These are phyloP conservation scores for Globisporangium acanthophoron DNA, from an alignment of 352 stramenopile genomes.

Conservation along the genomic window DNA sequence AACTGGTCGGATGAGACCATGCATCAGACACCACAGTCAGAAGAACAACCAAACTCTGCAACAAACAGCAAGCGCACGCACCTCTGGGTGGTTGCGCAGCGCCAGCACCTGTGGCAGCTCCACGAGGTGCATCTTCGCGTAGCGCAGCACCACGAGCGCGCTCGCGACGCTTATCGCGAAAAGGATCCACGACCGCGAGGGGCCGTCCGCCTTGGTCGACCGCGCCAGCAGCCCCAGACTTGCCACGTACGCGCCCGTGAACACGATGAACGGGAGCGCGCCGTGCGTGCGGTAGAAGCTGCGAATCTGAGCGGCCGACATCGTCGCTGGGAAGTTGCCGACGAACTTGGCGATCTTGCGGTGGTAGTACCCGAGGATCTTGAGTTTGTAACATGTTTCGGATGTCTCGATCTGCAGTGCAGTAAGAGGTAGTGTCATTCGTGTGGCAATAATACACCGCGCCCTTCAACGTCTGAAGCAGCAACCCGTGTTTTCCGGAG, in stretches of 20 bases:
- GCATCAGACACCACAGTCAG: neutral
- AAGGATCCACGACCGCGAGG: slow-evolving; percentile 42
- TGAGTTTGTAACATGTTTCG: slow-evolving; percentile 67
- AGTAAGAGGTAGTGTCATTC: too few relatives aligned
- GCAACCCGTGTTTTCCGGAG: neutral
- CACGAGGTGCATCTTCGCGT: slow-evolving; percentile 65
- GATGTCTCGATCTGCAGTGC: slow-evolving; percentile 54
- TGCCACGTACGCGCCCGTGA: slow-evolving; percentile 32
- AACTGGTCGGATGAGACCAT: slow-evolving; percentile 29
- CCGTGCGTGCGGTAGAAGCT: slow-evolving; percentile 45
- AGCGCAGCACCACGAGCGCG: slow-evolving; percentile 59
- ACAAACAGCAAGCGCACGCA: slow-evolving; percentile 15
- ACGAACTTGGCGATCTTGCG: slow-evolving; percentile 77
- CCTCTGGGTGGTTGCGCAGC: slow-evolving; percentile 58
- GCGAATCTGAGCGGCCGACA: slow-evolving; percentile 43
- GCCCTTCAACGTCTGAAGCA: neutral
- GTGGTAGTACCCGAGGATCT: slow-evolving; percentile 82
- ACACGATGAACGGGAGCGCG: slow-evolving; percentile 36
- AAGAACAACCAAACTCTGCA: neutral
- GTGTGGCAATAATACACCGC: too few relatives aligned
- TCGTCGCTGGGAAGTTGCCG: slow-evolving; percentile 41
- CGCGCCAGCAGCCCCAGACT: slow-evolving; percentile 37
- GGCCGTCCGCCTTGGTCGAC: slow-evolving; percentile 23
- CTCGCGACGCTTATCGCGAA: slow-evolving; percentile 55
- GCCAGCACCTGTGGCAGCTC: slow-evolving; percentile 66